A percentile compares a stretch with the other conserved stretches of the same genome.
These are phyloP conservation scores for Rubroshorea leprosula DNA, from an alignment of 345 rosid species.

Conservation along the genomic window DNA sequence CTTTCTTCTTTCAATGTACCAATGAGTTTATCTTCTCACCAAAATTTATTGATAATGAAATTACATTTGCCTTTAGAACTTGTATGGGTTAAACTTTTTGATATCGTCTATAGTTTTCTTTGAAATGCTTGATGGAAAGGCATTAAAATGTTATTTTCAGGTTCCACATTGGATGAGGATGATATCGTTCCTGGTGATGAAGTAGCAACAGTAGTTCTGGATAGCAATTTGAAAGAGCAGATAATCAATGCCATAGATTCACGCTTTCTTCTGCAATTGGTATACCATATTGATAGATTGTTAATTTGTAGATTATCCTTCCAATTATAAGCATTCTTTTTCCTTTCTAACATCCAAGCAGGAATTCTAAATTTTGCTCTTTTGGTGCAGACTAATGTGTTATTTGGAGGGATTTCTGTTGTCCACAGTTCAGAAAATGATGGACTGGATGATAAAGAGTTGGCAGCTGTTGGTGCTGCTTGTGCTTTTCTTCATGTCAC, in stretches of 20 bases:
- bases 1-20: background rate
- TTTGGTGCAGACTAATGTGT: conserved; percentile 63
- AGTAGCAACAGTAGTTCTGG: conserved; percentile 40
- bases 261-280: conserved; percentile 89
- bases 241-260: conserved; percentile 74
- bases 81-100: background rate
- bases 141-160: conserved; percentile 32
- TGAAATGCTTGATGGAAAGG: conserved; percentile 12
- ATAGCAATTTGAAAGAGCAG: conserved; percentile 57
- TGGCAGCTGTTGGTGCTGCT: conserved; percentile 80
- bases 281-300: conserved; percentile 31
- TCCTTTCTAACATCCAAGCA: conserved; percentile 3
- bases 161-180: conserved; percentile 56
- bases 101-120: conserved; percentile 1
- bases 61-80: conserved; percentile 2
- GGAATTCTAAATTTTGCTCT: conserved; percentile 13
- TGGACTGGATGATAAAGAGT: conserved; percentile 53
- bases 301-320: conserved; percentile 14
- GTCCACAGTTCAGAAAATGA: conserved; percentile 32
- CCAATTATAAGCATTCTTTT: conserved; percentile 12
- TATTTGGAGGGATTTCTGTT: conserved; percentile 51
- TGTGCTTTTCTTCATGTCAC: conserved; percentile 86
- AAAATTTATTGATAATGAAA: background rate
- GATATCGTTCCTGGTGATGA: conserved; percentile 54
- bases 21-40: background rate